A percentile compares a stretch with the other conserved stretches of the same genome.
These are phyloP conservation scores for Mucor sp. DNA, from an alignment of 371 early-diverging fungal species.

Conservation along the genomic window DNA sequence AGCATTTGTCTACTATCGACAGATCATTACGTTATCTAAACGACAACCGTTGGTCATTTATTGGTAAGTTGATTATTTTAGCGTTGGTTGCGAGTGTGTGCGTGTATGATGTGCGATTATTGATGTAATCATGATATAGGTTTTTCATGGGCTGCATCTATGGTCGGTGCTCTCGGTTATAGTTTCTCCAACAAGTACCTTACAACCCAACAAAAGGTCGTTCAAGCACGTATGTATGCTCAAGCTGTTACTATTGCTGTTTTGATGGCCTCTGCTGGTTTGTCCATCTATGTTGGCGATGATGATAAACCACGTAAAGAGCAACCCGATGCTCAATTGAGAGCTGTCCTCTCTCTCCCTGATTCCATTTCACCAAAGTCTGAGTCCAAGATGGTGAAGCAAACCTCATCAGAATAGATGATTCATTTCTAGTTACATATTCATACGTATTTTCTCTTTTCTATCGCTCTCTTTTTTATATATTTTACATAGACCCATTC, in stretches of 20 bases:
- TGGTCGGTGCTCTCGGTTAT: constrained; percentile 66
- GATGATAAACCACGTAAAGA: constrained; percentile 31
- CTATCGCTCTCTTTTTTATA: neutral
- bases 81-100: neutral
- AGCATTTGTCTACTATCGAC: constrained; percentile 26
- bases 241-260: constrained; percentile 55
- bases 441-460: neutral
- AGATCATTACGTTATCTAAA: constrained; percentile 40
- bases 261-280: constrained; percentile 52
- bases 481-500: neutral
- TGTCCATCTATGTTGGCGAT: constrained; percentile 49
- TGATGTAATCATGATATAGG: constrained; percentile 35
- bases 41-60: constrained; percentile 53
- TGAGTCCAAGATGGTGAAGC: constrained; percentile 21
- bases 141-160: constrained; percentile 69
- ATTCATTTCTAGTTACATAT: neutral
- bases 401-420: constrained; percentile 6
- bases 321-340: constrained; percentile 45
- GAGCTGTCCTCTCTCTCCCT: constrained; percentile 48
- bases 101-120: neutral
- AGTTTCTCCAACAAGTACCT: constrained; percentile 70
- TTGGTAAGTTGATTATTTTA: constrained; percentile 37
- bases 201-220: constrained; percentile 72
- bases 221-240: constrained; percentile 78
- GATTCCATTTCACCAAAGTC: constrained; percentile 20